Conservation (phyloP, 768 basidiomycete genomes). For the Amanita jacksonii region DNA sequence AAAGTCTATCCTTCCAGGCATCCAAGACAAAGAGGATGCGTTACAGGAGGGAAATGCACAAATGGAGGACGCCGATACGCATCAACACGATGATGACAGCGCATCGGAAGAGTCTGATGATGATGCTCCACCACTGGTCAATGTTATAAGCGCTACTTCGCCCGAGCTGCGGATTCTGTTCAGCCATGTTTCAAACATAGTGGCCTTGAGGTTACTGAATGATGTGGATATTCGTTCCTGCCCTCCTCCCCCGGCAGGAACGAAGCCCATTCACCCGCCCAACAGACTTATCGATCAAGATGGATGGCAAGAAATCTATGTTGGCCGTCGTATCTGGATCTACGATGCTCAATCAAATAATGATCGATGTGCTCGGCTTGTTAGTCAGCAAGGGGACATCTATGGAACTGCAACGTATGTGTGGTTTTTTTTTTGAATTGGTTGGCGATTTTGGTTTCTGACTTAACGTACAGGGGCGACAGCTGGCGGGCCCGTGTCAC, state of each 20-base stretch:
- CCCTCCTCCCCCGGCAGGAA: conserved; percentile 35
- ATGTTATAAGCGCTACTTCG: conserved; percentile 37
- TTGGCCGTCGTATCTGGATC: conserved; percentile 62
- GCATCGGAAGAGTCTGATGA: conserved; percentile 12
- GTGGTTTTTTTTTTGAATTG: neutral
- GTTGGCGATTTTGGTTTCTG: conserved; percentile 5
- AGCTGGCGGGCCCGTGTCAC: conserved; percentile 70
- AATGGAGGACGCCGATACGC: conserved; percentile 25
- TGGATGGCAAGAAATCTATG: conserved; percentile 69
- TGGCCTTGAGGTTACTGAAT: conserved; percentile 58
- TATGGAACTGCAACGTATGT: conserved; percentile 77
- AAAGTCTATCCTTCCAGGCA: conserved; percentile 15
- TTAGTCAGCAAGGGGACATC: conserved; percentile 48
- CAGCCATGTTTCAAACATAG: conserved; percentile 50
- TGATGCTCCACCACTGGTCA: conserved; percentile 29
- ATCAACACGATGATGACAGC: neutral
- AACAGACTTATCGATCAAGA: conserved; percentile 52
- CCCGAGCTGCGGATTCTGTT: conserved; percentile 33
- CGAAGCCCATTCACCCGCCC: conserved; percentile 35
- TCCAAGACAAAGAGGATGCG: neutral
- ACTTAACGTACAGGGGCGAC: conserved; percentile 46
- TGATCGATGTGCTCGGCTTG: conserved; percentile 60
- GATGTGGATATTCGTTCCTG: conserved; percentile 57
- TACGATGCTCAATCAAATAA: conserved; percentile 59
- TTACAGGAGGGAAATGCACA: conserved; percentile 18